phyloP scores from a whole-genome alignment of 2,329 filamentous ascomycete genomes.

The Talaromyces sp. region DNA sequence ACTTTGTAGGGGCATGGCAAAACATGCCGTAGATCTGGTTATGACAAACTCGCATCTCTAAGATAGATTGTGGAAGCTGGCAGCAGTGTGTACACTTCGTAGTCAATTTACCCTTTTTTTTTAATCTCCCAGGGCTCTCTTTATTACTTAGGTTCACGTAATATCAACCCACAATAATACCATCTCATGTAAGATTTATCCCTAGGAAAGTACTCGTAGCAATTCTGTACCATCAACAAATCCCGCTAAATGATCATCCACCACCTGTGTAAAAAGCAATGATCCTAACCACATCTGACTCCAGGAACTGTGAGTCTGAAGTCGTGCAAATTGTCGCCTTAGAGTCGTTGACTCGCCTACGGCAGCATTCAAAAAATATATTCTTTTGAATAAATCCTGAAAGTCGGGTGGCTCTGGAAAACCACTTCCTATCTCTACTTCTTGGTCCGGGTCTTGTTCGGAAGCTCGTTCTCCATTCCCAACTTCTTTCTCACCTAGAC shows the following conservation, averaged over 20 bases:
- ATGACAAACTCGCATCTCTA: neutral
- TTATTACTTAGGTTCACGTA: neutral
- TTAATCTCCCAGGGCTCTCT: neutral
- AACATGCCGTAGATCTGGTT: constrained; percentile 4
- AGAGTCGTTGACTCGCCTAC: neutral
- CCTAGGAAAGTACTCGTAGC: neutral
- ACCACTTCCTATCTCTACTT: constrained; percentile 1
- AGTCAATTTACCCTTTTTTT: neutral
- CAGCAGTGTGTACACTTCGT: neutral
- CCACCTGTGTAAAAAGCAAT: neutral
- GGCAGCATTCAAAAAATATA: constrained; percentile 1
- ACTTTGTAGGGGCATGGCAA: constrained; percentile 5
- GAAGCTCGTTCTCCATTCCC: neutral
- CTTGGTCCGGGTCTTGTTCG: neutral
- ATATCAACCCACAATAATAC: neutral
- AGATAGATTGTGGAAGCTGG: neutral
- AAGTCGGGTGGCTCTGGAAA: neutral
- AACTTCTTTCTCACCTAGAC: neutral
- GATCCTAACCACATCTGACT: constrained; percentile 1
- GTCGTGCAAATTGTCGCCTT: neutral
- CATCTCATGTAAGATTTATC: neutral
- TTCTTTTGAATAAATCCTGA: neutral
- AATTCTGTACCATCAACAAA: neutral
- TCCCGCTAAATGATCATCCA: constrained; percentile 1
- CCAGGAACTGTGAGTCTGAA: neutral